Percentiles rank a stretch among this genome's conserved stretches.
phyloP scores from a whole-genome alignment of 2,329 filamentous ascomycete species.

The Aurifilum marmelostoma region DNA sequence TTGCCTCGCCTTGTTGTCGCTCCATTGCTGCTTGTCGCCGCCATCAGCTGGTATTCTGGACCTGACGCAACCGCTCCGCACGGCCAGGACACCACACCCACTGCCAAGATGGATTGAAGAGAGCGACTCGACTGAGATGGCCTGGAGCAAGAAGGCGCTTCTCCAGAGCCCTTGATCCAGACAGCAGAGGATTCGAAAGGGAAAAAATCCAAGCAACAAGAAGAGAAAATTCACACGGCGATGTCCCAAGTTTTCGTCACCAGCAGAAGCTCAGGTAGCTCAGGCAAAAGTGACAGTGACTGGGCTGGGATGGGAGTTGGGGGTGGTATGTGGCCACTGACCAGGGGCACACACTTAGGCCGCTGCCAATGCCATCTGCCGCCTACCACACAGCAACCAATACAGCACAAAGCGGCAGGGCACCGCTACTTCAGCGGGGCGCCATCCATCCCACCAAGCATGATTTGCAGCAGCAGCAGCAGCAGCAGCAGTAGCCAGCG shows the following conservation, averaged over 20 bases:
- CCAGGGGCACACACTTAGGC: not conserved
- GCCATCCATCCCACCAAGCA: not conserved
- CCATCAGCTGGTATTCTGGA: slow-evolving; percentile 2
- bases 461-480: not conserved
- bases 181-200: not conserved
- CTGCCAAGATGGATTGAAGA: not conserved
- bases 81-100: not conserved
- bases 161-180: not conserved
- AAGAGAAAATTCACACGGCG: not conserved
- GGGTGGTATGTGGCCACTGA: not conserved
- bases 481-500: not conserved
- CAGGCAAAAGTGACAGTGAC: not conserved
- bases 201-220: too few relatives aligned
- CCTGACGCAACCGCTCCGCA: slow-evolving; percentile 6
- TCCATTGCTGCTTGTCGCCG: not conserved
- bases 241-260: not conserved
- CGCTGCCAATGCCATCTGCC: not conserved
- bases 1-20: not conserved
- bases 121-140: not conserved
- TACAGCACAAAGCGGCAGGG: not conserved
- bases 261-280: not conserved
- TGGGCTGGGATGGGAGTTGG: slow-evolving; percentile 12
- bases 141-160: not conserved
- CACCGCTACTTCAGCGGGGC: not conserved
- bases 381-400: not conserved